Percentiles rank a stretch among this genome's conserved stretches.
phyloP scores from a whole-genome alignment of 176 grass and related monocot species.

The Oryza punctata region DNA sequence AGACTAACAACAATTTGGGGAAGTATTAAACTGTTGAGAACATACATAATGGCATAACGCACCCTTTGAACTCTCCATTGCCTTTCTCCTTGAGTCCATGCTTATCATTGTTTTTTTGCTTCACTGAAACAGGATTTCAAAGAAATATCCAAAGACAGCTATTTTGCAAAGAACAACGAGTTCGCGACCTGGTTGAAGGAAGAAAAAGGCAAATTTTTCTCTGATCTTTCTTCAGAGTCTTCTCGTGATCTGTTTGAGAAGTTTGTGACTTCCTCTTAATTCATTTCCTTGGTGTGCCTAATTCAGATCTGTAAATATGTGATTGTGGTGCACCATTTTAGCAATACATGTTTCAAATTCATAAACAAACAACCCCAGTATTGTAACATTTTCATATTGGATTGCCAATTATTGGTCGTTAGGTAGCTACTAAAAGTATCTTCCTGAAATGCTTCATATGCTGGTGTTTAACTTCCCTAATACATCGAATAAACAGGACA shows the following conservation, averaged over 20 bases:
- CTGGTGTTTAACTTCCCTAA: neutral
- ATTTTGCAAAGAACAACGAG: constrained; percentile 92
- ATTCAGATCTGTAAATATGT: neutral
- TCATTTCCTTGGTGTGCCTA: neutral
- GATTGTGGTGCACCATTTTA: neutral
- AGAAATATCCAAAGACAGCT: constrained; percentile 92
- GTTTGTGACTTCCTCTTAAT: constrained; percentile 52
- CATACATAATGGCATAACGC: neutral
- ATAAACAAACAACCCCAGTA: neutral
- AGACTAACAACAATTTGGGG: neutral
- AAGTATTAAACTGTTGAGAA: constrained; percentile 11
- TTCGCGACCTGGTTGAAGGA: constrained; percentile 91
- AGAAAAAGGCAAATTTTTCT: constrained; percentile 85
- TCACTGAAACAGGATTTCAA: constrained; percentile 55
- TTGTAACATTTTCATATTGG: neutral
- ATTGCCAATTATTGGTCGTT: neutral
- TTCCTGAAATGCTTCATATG: constrained; percentile 1
- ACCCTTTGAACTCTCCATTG: neutral
- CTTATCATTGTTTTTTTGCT: neutral
- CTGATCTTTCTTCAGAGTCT: constrained; percentile 77
- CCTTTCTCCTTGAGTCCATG: neutral
- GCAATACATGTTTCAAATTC: neutral
- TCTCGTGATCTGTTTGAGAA: constrained; percentile 71
- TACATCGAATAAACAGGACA: constrained; percentile 9
- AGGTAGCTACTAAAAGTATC: neutral